A percentile compares a stretch with the other conserved stretches of the same genome.
phyloP scores from a whole-genome alignment of 1,284 basidiomycete genomes.

The Cutaneotrichosporon cutaneum region DNA sequence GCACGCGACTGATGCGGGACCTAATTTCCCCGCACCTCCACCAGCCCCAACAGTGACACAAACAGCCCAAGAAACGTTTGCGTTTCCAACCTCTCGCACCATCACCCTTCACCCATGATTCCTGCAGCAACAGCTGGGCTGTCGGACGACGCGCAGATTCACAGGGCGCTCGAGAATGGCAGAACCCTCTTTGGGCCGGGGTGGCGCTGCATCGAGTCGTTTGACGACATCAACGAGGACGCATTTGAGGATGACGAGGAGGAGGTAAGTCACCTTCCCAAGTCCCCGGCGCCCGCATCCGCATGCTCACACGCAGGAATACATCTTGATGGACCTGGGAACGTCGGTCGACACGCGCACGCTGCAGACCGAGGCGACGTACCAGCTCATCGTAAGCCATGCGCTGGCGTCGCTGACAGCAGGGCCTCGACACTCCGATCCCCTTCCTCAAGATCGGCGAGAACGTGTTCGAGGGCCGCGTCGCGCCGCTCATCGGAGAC shows the following conservation, averaged over 20 bases:
- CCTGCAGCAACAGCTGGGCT: background rate
- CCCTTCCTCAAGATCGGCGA: conserved; percentile 51
- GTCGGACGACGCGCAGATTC: conserved; percentile 16
- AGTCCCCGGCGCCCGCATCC: too few species aligned
- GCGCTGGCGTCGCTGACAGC: background rate
- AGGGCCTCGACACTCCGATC: conserved; percentile 51
- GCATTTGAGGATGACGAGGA: conserved; percentile 44
- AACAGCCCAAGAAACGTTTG: background rate
- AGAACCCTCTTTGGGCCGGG: conserved; percentile 36
- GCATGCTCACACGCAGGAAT: conserved; percentile 21
- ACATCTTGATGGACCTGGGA: conserved; percentile 46
- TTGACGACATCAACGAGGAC: conserved; percentile 43
- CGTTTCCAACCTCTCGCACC: background rate
- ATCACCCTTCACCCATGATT: background rate
- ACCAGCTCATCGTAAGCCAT: conserved; percentile 45
- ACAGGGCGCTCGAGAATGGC: conserved; percentile 18
- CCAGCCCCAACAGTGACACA: background rate
- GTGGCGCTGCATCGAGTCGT: conserved; percentile 41
- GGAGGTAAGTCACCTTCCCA: conserved; percentile 17
- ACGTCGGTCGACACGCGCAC: conserved; percentile 36
- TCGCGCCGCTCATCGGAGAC: conserved; percentile 45
- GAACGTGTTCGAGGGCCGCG: conserved; percentile 45
- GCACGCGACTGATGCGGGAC: background rate
- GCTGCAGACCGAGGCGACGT: conserved; percentile 38
- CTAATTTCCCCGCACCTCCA: conserved; percentile 9